Evolutionary conservation across 2,329 filamentous ascomycete species (phyloP).

Genomic region (Claviceps sp.): DNA sequence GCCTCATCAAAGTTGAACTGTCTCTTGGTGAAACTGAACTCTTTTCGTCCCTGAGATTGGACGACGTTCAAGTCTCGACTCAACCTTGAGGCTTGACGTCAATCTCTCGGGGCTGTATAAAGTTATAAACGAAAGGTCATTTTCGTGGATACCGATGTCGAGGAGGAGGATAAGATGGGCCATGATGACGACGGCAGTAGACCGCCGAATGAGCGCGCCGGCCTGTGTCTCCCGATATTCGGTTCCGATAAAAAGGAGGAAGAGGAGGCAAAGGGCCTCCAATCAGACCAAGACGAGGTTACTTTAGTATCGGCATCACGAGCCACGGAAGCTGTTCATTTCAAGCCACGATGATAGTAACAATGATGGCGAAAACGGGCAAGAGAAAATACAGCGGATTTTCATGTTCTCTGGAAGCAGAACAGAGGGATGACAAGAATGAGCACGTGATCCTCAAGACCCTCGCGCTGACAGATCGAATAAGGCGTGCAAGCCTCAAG

Average conservation of each 20-base stretch:
- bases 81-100: neutral
- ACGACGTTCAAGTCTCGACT: conserved; percentile 5
- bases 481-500: conserved; percentile 8
- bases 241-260: conserved; percentile 2
- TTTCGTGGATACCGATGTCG: conserved; percentile 14
- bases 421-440: conserved; percentile 6
- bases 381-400: conserved; percentile 2
- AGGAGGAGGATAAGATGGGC: conserved; percentile 13
- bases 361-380: neutral
- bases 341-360: conserved; percentile 3
- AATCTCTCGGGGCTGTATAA: conserved; percentile 10
- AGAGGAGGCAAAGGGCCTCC: neutral
- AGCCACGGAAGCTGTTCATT: neutral
- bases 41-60: conserved; percentile 2
- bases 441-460: conserved; percentile 7
- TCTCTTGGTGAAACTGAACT: neutral
- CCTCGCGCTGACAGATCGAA: conserved; percentile 12
- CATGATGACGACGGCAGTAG: conserved; percentile 11
- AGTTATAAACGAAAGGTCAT: conserved; percentile 15
- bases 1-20: conserved; percentile 9
- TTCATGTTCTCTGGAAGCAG: conserved; percentile 4
- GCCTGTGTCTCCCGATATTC: neutral
- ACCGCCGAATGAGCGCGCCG: neutral
- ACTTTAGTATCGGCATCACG: neutral
- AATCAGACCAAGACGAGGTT: neutral